Conservation (phyloP, 2,329 filamentous ascomycete species). For the Ascochyta pisi region DNA sequence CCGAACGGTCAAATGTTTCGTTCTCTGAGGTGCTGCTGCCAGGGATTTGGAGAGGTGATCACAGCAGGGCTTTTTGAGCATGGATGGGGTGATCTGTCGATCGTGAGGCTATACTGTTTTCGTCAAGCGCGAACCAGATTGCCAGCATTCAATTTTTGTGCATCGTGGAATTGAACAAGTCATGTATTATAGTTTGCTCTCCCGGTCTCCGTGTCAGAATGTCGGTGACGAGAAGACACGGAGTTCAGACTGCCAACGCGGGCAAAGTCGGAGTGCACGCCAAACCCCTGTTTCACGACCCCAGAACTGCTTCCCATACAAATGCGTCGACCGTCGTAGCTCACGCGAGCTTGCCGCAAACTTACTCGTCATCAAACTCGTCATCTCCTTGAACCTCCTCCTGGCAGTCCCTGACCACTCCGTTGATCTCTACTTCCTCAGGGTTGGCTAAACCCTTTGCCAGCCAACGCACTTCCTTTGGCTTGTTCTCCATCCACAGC, state of each 20-base stretch:
- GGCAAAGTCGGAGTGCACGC: background rate
- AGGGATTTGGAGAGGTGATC: constrained; percentile 4
- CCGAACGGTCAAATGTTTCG: constrained; percentile 1
- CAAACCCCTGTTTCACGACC: constrained; percentile 14
- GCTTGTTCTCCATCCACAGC: constrained; percentile 42
- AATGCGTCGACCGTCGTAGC: background rate
- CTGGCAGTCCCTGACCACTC: constrained; percentile 9
- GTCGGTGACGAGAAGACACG: background rate
- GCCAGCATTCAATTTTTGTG: background rate
- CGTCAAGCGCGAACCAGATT: constrained; percentile 3
- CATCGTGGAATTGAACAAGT: background rate
- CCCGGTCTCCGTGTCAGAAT: background rate
- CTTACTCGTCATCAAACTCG: constrained; percentile 18
- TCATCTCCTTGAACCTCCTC: constrained; percentile 29
- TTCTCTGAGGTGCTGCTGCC: background rate
- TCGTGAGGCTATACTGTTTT: constrained; percentile 8
- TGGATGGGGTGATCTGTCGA: constrained; percentile 6
- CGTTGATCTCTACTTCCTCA: constrained; percentile 22
- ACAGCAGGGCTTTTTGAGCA: constrained; percentile 2
- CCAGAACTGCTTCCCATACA: background rate
- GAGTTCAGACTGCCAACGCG: background rate
- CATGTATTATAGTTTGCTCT: background rate
- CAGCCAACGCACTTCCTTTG: constrained; percentile 35
- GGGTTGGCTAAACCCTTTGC: constrained; percentile 29
- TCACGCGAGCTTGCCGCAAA: constrained; percentile 8